Evolutionary conservation across 2,329 filamentous ascomycete species (phyloP), one percentile per base, ranked within the genome.

Genomic region (Alternaria postmessia): DNA sequence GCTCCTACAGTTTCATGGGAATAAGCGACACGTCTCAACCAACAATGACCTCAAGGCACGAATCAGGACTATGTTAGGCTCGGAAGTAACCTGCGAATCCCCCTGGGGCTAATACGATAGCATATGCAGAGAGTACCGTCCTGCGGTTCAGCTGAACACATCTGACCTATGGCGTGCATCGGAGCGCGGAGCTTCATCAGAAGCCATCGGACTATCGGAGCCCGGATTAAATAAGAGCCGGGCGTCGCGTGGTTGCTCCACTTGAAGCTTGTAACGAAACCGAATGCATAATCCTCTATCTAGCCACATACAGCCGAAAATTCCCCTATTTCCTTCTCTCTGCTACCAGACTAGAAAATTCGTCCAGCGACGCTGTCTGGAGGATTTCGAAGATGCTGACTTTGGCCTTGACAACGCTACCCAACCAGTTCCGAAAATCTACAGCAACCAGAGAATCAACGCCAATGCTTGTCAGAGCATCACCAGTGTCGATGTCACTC

Each of bases 1-100:
- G 51, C 53, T 61, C 24, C 28, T 51, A 51, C 20, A 28, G 60
- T 59, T 64, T 64, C 55, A 65, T 39, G 48, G 22, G n/a, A 36
- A 41, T 41, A 60, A 57, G 47, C 53, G 34, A 51, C 47, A 9
- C 30, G 57, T 60, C 57, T 60, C 57, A 48, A 39, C 52, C n/a
- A 46, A 28, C 22, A 20, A 46, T 9, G 26, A 20, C 38, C 18
- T 39, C 7, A 20, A 39, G 4, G 4, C 38, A 39, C n/a, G 52
- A 46, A 41, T 47, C 18, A 42, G 36, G 47, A 42, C 34, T 16
- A 38, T n/a, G 14, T 38, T 38, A 16, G 16, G n/a, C 7, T n/a
- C 34, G 16, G 34, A 7, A n/a, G 34, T 38, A 38, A 38, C 1
- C 6, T 38, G 34, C 16, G 16, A 38, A 38, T n/a, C 16, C 34